phyloP scores from a whole-genome alignment of 306 rosid species.

The Quercus parvula region DNA sequence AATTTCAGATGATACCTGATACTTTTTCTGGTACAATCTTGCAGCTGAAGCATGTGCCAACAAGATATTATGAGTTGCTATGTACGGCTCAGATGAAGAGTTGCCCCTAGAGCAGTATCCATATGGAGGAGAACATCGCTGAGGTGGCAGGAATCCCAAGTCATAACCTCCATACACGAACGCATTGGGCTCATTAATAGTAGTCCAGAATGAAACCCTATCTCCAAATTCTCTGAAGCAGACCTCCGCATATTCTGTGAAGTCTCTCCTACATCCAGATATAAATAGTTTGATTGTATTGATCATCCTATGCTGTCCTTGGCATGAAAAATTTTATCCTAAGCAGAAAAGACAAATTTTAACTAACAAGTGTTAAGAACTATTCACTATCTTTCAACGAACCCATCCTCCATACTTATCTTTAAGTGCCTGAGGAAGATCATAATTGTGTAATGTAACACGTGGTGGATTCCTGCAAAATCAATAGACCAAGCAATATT shows the following conservation, averaged over 20 bases:
- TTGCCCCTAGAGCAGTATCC: conserved; percentile 50
- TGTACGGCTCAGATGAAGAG: conserved; percentile 63
- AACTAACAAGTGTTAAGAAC: neutral
- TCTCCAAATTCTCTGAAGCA: conserved; percentile 83
- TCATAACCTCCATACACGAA: conserved; percentile 40
- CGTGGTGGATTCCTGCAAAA: conserved; percentile 70
- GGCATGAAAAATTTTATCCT: neutral
- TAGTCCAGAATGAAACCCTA: conserved; percentile 53
- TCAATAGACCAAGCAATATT: neutral
- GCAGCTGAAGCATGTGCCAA: conserved; percentile 63
- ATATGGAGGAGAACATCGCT: conserved; percentile 56
- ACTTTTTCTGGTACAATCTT: conserved; percentile 44
- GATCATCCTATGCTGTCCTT: neutral
- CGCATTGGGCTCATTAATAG: conserved; percentile 64
- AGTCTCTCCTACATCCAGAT: conserved; percentile 62
- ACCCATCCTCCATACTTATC: conserved; percentile 88
- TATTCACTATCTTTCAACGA: conserved; percentile 39
- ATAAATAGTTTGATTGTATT: neutral
- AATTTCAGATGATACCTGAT: conserved; percentile 31
- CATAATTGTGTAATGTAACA: conserved; percentile 52
- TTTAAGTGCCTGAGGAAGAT: conserved; percentile 71
- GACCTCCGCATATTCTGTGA: conserved; percentile 57
- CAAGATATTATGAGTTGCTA: conserved; percentile 56
- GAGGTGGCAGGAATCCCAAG: conserved; percentile 42
- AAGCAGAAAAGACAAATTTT: neutral